Conservation (phyloP, 139 green algal species). For the Tetratostichococcus sp. region DNA sequence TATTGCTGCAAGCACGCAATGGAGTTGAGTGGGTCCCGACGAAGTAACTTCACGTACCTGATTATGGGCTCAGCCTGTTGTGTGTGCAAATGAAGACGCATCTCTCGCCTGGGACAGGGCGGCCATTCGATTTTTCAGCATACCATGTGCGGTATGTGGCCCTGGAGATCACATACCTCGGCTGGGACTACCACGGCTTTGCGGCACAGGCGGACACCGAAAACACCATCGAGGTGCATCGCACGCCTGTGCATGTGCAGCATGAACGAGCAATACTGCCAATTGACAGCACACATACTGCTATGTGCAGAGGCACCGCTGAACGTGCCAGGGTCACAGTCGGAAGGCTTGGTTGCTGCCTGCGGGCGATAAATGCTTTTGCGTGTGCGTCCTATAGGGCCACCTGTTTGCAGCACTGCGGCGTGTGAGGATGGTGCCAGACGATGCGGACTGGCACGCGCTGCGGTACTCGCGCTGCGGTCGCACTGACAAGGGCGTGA, state of each 20-base stretch:
- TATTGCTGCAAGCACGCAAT: not conserved
- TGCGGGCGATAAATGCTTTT: no score
- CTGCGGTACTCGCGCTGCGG: constrained; percentile 74
- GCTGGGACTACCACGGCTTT: constrained; percentile 76
- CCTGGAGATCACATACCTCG: constrained; percentile 79
- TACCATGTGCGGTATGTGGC: constrained; percentile 60
- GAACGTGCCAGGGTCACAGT: no score
- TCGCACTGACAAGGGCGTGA: constrained; percentile 83
- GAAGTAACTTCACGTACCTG: no score
- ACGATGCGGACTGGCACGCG: constrained; percentile 35
- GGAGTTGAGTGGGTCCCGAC: no score
- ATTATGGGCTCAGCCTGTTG: no score
- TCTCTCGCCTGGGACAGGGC: not conserved
- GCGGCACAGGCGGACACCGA: constrained; percentile 63
- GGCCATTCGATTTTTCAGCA: constrained; percentile 7
- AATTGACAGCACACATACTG: no score
- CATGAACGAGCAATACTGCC: constrained; percentile 21
- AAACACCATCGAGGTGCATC: constrained; percentile 69
- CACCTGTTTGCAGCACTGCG: constrained; percentile 65
- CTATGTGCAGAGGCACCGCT: no score
- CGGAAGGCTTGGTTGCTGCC: no score
- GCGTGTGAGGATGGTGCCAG: constrained; percentile 53
- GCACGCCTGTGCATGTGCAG: no score
- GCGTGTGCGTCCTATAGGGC: constrained; percentile 40
- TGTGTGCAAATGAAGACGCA: no score